Base-by-base conservation (phyloP, 352 stramenopile species). In the Phytophthora pseudosyringae region DNA sequence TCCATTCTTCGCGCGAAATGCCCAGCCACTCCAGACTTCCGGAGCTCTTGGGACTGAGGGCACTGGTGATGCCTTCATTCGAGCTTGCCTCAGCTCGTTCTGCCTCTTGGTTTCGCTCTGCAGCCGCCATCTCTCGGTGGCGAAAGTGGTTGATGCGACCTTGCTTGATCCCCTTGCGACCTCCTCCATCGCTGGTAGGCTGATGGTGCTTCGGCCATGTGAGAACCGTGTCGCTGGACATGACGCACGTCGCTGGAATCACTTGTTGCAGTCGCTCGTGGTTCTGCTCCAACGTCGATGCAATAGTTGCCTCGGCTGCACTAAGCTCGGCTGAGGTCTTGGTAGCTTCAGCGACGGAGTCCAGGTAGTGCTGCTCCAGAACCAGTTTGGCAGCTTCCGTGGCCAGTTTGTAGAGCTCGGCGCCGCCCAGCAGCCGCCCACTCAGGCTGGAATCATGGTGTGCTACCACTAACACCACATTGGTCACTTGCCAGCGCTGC, bases 401-500 rank as follows among this genome's bases (percentile, higher is more conserved):
- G 49, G 83, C 66, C 10, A 93, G 50, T 40, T 88, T 89, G 76
- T 81, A 95, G 10, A 88, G 58, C 39, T 94, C 78, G 3, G 75
- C 64, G 26, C 81, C 83, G 12, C 90, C 83, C 7, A 94, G 68
- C 52, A 75, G 40, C 2, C 80, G 80, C 1, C 79, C 78, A 46
- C 75, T 86, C 15, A 94, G 64, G 52, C 81, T 90, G n/a, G 73
- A 76, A 25, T 95, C 86, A 32, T 78, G 65, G 2, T 86, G 66
- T 8, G 75, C 84, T 10, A 95, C 80, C 8, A 94, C 56, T 1
- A 96, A 52, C 45, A 88, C 53, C 3, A 92, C 69, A 56, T 91
- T 93, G 43, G 81, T 76, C 7, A 95, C 81, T 40, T 95, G 79
- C 89, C 89, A 95, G 41, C 81, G 78, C 60, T 90, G 80, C 46